Percentiles rank a stretch among this genome's conserved stretches.
Conservation (phyloP, 352 stramenopile genomes). For the Thraustotheca clavata region DNA sequence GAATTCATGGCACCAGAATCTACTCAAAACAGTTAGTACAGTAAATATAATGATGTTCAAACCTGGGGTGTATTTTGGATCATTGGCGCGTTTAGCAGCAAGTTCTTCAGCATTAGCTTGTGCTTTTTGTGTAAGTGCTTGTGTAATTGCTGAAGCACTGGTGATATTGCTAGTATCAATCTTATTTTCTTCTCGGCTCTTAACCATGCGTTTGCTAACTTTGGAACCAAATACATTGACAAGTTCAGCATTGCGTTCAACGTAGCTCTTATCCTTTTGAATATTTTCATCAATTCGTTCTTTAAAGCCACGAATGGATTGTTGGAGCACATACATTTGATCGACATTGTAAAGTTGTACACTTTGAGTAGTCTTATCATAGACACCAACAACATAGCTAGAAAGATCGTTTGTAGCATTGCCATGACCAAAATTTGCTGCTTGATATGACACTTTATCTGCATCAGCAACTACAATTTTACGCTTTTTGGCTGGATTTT, state of each 20-base stretch:
- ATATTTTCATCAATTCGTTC: conserved; percentile 23
- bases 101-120: conserved; percentile 42
- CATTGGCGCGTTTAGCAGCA: conserved; percentile 37
- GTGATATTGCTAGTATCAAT: conserved; percentile 70
- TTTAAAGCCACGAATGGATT: conserved; percentile 53
- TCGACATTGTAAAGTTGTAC: conserved; percentile 70
- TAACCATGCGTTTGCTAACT: conserved; percentile 79
- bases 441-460: conserved; percentile 76
- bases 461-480: conserved; percentile 64
- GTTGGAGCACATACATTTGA: conserved; percentile 83
- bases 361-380: conserved; percentile 61
- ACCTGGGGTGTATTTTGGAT: conserved; percentile 41
- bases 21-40: background rate
- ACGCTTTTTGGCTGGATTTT: conserved; percentile 74
- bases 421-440: conserved; percentile 79
- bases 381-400: conserved; percentile 66
- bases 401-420: conserved; percentile 55
- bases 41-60: background rate
- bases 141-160: conserved; percentile 47
- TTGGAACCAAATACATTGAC: conserved; percentile 76
- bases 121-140: conserved; percentile 74
- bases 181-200: conserved; percentile 74
- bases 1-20: conserved; percentile 10
- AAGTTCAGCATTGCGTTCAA: conserved; percentile 62
- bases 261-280: conserved; percentile 56